Percentiles rank a stretch among this genome's conserved stretches.
These are phyloP conservation scores for Rhodofomes roseus DNA, from an alignment of 1,284 basidiomycete genomes.

Conservation along the genomic window DNA sequence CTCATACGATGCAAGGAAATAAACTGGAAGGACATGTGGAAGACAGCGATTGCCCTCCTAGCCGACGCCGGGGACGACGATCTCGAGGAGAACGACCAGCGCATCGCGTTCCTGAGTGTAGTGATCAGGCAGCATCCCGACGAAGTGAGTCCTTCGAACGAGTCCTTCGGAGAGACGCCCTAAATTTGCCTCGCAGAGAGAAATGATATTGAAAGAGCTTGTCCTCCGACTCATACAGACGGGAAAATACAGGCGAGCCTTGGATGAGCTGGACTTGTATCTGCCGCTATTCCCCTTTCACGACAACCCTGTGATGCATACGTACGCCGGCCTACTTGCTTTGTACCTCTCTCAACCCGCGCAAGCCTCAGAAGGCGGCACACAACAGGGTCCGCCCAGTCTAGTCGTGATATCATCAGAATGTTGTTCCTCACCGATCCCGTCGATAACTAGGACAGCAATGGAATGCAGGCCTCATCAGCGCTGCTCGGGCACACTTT, in stretches of 20 bases:
- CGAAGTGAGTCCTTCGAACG: conserved; percentile 45
- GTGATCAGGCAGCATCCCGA: conserved; percentile 68
- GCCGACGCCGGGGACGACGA: conserved; percentile 25
- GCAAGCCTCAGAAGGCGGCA: neutral
- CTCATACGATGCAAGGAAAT: conserved; percentile 83
- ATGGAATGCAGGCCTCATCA: conserved; percentile 38
- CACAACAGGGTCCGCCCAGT: neutral
- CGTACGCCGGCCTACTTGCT: conserved; percentile 76
- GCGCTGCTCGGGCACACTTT: conserved; percentile 61
- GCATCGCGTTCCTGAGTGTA: conserved; percentile 57
- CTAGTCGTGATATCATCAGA: neutral
- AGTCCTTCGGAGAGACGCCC: conserved; percentile 1
- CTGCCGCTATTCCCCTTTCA: conserved; percentile 83
- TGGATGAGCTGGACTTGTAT: conserved; percentile 87
- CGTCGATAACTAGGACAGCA: conserved; percentile 17
- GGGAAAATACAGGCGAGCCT: conserved; percentile 59
- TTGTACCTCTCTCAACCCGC: conserved; percentile 54
- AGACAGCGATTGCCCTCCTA: conserved; percentile 60
- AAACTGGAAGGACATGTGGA: conserved; percentile 76
- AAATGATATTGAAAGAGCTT: conserved; percentile 71
- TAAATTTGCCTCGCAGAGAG: conserved; percentile 46
- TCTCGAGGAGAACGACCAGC: conserved; percentile 29
- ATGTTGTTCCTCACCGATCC: neutral
- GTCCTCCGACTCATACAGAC: conserved; percentile 61
- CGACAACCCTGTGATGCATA: conserved; percentile 73